Base-by-base conservation (phyloP, 805 yeast genomes). In the Kluyveromyces nonfermentans region DNA sequence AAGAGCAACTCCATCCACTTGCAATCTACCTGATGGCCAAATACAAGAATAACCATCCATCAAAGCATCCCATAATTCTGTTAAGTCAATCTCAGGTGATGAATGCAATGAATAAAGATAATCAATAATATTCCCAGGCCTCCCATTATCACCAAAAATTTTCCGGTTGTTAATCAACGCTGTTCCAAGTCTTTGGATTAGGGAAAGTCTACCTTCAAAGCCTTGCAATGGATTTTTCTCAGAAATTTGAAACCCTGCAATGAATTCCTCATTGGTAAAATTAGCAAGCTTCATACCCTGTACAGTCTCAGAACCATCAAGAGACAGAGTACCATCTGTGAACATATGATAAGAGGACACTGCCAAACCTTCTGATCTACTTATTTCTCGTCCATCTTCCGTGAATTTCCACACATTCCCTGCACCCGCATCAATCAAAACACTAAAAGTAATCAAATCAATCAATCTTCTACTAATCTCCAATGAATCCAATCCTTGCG, bases 381-480 rank as follows among this genome's bases (percentile, higher is more conserved):
- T 59, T 33, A 57, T 55, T 5, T 59, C 62, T 1, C 66, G 53
- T 1, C 46, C 61, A 1, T 52, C 46, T 46, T 77, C 81, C 2
- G 47, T 52, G 51, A 66, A 79, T 35, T 53, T 57, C 85, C 85
- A 79, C 8, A 50, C 52, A 43, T 75, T 73, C 16, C 85, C 85
- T 0, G 85, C 84, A 18, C 85, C 85, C 4, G 85, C 85, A 57
- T 79, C 85, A 20, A 79, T 63, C 37, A 79, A 58, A 4, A 79
- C 85, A 46, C 82, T 75, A 30, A 79, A 72, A 3, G 78, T 70
- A 50, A 78, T 74, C 44, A 79, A 61, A 57, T 79, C 85, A 43
- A 79, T 65, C 33, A 79, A 59, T 36, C 75, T 71, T 50, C 69
- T 72, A 31, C 80, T 74, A 21, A 73, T 69, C 45, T 77, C 82